Evolutionary conservation across 768 basidiomycete genomes (phyloP).

Genomic region (Dioszegia hungarica): DNA sequence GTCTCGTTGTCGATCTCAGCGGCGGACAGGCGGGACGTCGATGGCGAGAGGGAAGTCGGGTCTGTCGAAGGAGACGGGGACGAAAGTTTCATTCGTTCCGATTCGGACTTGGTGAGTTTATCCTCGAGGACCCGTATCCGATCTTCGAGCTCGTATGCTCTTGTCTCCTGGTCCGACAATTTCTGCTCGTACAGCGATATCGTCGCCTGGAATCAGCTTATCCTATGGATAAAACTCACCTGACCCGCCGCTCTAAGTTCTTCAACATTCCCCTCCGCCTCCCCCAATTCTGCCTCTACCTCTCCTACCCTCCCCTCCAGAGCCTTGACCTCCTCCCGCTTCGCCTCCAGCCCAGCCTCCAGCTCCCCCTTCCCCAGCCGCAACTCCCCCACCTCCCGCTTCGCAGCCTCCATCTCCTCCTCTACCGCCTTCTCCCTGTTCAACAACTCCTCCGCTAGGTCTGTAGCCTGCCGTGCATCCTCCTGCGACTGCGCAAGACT

Average conservation of each 20-base stretch:
- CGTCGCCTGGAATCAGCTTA: constrained; percentile 50
- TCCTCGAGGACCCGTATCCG: constrained; percentile 34
- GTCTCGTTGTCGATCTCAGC: constrained; percentile 92
- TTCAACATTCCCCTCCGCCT: constrained; percentile 69
- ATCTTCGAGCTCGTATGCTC: constrained; percentile 37
- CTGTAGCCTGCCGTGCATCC: constrained; percentile 37
- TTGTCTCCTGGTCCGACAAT: constrained; percentile 68
- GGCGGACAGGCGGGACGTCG: constrained; percentile 54
- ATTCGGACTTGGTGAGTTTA: constrained; percentile 14
- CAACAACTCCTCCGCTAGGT: constrained; percentile 54
- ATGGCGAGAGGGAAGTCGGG: constrained; percentile 7
- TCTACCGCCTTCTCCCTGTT: constrained; percentile 50
- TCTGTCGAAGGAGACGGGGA: not conserved
- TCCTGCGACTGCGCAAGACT: constrained; percentile 24
- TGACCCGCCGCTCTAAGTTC: constrained; percentile 84
- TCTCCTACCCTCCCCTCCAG: constrained; percentile 56
- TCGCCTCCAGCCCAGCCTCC: constrained; percentile 39
- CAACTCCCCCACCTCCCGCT: constrained; percentile 26
- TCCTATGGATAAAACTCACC: constrained; percentile 52
- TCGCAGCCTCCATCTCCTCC: constrained; percentile 11
- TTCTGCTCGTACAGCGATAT: constrained; percentile 84
- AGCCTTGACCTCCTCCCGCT: constrained; percentile 55
- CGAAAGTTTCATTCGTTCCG: not conserved
- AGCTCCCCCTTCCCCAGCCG: constrained; percentile 35
- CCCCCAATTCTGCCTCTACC: constrained; percentile 54